A percentile compares a stretch with the other conserved stretches of the same genome.
Conservation (phyloP, 768 basidiomycete genomes). For the Lactarius hengduanensis region DNA sequence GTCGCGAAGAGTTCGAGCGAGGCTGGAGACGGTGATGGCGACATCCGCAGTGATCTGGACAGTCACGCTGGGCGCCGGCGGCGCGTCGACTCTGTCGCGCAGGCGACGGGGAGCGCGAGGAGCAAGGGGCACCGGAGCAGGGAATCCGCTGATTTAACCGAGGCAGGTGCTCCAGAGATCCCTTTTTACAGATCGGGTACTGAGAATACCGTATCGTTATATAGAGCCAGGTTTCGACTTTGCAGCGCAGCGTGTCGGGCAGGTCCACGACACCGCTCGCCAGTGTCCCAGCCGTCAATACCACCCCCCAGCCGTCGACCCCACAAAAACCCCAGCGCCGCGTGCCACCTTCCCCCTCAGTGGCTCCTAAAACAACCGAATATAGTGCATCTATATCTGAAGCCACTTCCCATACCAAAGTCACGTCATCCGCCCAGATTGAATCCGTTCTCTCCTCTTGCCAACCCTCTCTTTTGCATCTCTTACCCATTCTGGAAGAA, state of each 20-base stretch:
- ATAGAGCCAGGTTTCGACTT: constrained; percentile 16
- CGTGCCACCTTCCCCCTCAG: constrained; percentile 14
- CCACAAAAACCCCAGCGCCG: constrained; percentile 23
- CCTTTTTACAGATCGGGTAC: background rate
- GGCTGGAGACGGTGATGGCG: constrained; percentile 7
- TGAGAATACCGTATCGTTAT: background rate
- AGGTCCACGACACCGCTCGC: constrained; percentile 22
- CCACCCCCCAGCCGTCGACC: constrained; percentile 19
- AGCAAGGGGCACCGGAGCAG: constrained; percentile 28
- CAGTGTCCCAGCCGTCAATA: background rate
- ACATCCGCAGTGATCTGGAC: constrained; percentile 28
- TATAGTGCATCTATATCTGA: constrained; percentile 24
- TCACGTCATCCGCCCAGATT: constrained; percentile 44
- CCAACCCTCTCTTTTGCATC: constrained; percentile 63
- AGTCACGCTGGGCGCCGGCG: constrained; percentile 32
- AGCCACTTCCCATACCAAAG: constrained; percentile 31
- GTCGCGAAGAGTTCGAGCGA: constrained; percentile 35
- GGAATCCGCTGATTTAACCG: constrained; percentile 33
- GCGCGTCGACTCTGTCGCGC: constrained; percentile 17
- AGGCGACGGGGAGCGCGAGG: constrained; percentile 19
- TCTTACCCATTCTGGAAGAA: constrained; percentile 52
- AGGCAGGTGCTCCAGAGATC: constrained; percentile 28
- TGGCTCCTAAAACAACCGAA: constrained; percentile 18
- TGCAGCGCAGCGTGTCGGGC: constrained; percentile 15
- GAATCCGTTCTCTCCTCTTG: constrained; percentile 59